A percentile compares a stretch with the other conserved stretches of the same genome.
Evolutionary conservation across 2,329 filamentous ascomycete species (phyloP).

Genomic region (Penicillium brasilianum): DNA sequence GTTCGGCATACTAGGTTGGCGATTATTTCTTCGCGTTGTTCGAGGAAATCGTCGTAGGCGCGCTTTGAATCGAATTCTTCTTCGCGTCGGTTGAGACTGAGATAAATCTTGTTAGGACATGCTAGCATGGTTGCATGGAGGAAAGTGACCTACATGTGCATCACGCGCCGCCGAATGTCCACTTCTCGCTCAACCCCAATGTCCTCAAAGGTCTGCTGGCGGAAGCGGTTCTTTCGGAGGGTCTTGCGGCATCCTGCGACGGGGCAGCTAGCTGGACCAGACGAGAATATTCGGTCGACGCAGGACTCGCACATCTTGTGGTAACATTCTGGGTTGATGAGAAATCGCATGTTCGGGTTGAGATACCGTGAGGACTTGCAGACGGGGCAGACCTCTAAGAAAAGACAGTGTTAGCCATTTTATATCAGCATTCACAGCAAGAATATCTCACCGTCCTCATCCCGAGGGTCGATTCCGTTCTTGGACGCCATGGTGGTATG

Average conservation of each 20-base stretch:
- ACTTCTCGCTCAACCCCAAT: conserved; percentile 88
- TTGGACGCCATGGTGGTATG: conserved; percentile 31
- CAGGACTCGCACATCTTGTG: conserved; percentile 98
- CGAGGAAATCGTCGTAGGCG: conserved; percentile 92
- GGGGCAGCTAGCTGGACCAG: conserved; percentile 89
- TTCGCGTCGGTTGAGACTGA: conserved; percentile 84
- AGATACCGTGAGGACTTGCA: conserved; percentile 97
- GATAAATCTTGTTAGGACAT: conserved; percentile 12
- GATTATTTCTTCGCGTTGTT: conserved; percentile 87
- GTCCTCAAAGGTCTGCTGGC: conserved; percentile 87
- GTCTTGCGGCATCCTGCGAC: conserved; percentile 88
- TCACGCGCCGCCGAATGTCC: conserved; percentile 82
- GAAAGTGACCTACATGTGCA: conserved; percentile 54
- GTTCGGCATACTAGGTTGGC: conserved; percentile 80
- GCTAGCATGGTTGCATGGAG: not conserved
- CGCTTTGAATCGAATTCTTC: conserved; percentile 86
- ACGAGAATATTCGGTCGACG: conserved; percentile 90
- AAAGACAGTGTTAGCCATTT: conserved; percentile 13
- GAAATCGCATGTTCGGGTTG: conserved; percentile 90
- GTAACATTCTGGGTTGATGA: conserved; percentile 98
- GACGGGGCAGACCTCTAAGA: conserved; percentile 83
- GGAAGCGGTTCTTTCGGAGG: conserved; percentile 81
- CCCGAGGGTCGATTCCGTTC: conserved; percentile 42
- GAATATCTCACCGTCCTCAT: conserved; percentile 47
- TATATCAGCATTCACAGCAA: not conserved